A percentile compares a stretch with the other conserved stretches of the same genome.
These are phyloP conservation scores for Nyctanthes arbortristis DNA, from an alignment of 257 asterid genomes.

Conservation along the genomic window DNA sequence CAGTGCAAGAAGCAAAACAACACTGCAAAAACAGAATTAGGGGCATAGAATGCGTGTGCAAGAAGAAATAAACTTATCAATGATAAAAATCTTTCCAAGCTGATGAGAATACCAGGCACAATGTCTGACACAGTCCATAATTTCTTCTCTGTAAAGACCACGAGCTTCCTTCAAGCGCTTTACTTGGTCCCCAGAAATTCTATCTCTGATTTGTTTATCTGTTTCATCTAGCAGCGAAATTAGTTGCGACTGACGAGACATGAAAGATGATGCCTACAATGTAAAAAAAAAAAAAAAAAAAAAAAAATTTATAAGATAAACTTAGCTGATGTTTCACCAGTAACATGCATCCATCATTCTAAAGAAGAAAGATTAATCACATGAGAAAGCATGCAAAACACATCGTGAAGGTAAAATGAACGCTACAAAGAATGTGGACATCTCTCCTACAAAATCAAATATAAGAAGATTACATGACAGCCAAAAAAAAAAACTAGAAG, in stretches of 20 bases:
- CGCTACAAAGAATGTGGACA: not conserved
- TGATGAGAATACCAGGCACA: slow-evolving; percentile 71
- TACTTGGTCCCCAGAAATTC: slow-evolving; percentile 61
- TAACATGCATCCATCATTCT: not conserved
- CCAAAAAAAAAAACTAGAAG: no score
- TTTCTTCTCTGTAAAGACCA: slow-evolving; percentile 74
- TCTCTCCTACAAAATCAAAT: not conserved
- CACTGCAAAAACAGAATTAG: not conserved
- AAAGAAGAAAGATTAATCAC: not conserved
- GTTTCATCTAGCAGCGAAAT: slow-evolving; percentile 81
- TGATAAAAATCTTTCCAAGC: not conserved
- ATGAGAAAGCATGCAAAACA: not conserved
- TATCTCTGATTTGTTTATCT: slow-evolving; percentile 83
- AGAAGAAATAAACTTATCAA: not conserved
- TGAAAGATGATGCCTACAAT: slow-evolving; percentile 77
- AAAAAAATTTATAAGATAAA: not conserved
- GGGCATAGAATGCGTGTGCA: not conserved
- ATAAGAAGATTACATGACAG: no score
- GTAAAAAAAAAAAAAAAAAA: not conserved
- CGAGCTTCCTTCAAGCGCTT: slow-evolving; percentile 92
- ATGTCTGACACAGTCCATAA: slow-evolving; percentile 90
- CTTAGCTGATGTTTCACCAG: not conserved
- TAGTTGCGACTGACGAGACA: slow-evolving; percentile 80
- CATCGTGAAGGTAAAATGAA: not conserved
- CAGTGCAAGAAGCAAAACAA: not conserved